These are phyloP conservation scores for Cinnamomum chago DNA, from an alignment of 164 flowering plant genomes.

Conservation along the genomic window DNA sequence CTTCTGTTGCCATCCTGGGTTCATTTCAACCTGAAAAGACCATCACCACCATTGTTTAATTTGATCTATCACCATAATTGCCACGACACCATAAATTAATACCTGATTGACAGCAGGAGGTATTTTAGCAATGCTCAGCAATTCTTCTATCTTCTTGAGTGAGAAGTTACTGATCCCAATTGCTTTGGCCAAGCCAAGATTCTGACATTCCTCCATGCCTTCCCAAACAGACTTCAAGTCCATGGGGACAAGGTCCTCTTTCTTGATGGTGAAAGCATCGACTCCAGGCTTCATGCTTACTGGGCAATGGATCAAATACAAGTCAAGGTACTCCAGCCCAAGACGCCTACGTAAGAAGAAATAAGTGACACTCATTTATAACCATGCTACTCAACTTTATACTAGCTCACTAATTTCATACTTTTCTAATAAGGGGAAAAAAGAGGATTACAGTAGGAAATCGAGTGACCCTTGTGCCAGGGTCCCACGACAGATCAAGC, in stretches of 20 bases:
- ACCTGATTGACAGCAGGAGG: slow-evolving; percentile 23
- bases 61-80: not conserved
- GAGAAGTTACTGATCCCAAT: slow-evolving; percentile 24
- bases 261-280: not conserved
- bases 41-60: not conserved
- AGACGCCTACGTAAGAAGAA: slow-evolving; percentile 6
- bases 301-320: slow-evolving; percentile 12
- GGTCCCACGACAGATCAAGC: too few relatives aligned
- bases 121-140: slow-evolving; percentile 13
- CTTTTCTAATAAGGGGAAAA: too few relatives aligned
- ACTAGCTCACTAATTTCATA: too few relatives aligned
- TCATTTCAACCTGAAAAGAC: slow-evolving; percentile 22
- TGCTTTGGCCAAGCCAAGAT: slow-evolving; percentile 18
- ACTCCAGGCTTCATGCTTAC: slow-evolving; percentile 6
- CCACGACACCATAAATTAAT: too few relatives aligned
- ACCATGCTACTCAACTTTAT: too few relatives aligned
- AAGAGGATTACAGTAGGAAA: too few relatives aligned
- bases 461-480: too few relatives aligned
- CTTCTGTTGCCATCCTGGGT: slow-evolving; percentile 29
- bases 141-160: slow-evolving; percentile 16
- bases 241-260: slow-evolving; percentile 9
- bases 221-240: slow-evolving; percentile 16
- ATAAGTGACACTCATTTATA: too few relatives aligned
- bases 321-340: slow-evolving; percentile 8
- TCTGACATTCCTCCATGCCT: slow-evolving; percentile 22